These are phyloP conservation scores for Pythium pyrilobum DNA, from an alignment of 352 stramenopile genomes.

Conservation along the genomic window DNA sequence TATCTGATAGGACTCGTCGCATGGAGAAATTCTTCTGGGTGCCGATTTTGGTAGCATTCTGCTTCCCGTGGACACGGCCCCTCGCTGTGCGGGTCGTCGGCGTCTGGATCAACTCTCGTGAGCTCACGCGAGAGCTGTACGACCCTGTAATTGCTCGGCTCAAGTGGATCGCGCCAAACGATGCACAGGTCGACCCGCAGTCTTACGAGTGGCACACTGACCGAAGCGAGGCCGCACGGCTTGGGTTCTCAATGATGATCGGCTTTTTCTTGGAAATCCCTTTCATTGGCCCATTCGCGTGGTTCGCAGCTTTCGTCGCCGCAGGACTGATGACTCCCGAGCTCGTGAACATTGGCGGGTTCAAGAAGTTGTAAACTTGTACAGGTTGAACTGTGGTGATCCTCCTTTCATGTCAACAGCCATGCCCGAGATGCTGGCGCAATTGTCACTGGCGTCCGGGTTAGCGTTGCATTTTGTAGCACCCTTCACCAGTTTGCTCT, in stretches of 20 bases:
- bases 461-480: no score
- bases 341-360: constrained; percentile 75
- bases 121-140: constrained; percentile 64
- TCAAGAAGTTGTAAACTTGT: no score
- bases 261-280: constrained; percentile 52
- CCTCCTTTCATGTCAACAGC: no score
- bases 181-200: constrained; percentile 18
- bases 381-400: no score
- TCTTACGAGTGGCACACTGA: constrained; percentile 46
- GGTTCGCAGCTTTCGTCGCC: constrained; percentile 63
- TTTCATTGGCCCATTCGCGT: constrained; percentile 59
- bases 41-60: constrained; percentile 52
- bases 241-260: constrained; percentile 64
- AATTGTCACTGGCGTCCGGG: no score
- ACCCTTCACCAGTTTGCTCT: no score
- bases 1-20: constrained; percentile 50
- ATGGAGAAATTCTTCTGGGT: constrained; percentile 64
- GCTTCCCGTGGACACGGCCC: constrained; percentile 34
- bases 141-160: constrained; percentile 61
- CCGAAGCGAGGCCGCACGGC: constrained; percentile 56
- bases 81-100: constrained; percentile 30
- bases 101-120: constrained; percentile 58
- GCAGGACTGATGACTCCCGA: constrained; percentile 57
- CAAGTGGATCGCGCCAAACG: constrained; percentile 39
- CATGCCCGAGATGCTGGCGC: no score